phyloP scores from a whole-genome alignment of 345 rosid genomes.

The Pistacia integerrima region DNA sequence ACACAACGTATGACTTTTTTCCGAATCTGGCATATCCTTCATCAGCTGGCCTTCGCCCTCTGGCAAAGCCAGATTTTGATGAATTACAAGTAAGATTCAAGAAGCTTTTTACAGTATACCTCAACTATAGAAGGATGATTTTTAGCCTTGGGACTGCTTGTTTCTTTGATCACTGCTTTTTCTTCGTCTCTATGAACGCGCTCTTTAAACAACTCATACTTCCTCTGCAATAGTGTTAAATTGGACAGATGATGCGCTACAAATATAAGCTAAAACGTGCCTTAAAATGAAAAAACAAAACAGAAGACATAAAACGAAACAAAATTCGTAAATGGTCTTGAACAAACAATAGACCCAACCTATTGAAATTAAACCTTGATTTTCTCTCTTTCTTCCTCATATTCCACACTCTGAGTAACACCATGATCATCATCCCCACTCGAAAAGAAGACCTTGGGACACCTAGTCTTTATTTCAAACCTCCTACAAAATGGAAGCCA shows the following conservation, averaged over 20 bases:
- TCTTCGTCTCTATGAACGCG: constrained; percentile 23
- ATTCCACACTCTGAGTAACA: neutral
- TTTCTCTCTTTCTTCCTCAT: constrained; percentile 16
- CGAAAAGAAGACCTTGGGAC: constrained; percentile 42
- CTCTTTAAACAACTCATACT: constrained; percentile 36
- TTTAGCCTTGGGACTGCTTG: neutral
- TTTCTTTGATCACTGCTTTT: neutral
- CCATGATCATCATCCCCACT: constrained; percentile 20
- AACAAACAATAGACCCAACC: neutral
- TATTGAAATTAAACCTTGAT: constrained; percentile 27
- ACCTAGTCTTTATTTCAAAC: constrained; percentile 28
- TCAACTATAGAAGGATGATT: constrained; percentile 30
- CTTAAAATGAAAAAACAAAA: neutral
- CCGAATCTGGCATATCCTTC: too few species aligned
- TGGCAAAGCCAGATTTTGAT: too few species aligned
- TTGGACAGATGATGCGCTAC: too few species aligned
- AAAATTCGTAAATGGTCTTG: neutral
- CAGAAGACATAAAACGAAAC: neutral
- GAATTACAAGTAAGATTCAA: too few species aligned
- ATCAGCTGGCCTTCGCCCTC: too few species aligned
- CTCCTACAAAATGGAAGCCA: constrained; percentile 57
- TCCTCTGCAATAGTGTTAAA: constrained; percentile 19
- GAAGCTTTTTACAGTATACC: constrained; percentile 19
- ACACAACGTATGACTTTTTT: neutral
- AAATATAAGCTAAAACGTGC: neutral